Percentiles rank a stretch among this genome's conserved stretches.
Evolutionary conservation across 306 rosid species (phyloP).

Genomic region (Aeschynomene evenia): DNA sequence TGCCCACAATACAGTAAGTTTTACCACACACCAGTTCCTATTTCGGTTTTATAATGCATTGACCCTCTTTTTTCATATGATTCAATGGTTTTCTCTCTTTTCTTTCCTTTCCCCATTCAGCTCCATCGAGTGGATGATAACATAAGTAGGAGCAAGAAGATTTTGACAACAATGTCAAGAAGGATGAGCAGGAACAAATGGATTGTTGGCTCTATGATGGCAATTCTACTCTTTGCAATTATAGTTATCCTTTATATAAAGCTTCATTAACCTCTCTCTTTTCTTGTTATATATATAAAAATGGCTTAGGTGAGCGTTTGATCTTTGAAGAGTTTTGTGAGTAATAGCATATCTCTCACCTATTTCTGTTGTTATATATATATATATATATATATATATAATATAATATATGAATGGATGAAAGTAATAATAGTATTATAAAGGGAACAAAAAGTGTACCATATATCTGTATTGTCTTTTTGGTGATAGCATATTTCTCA

Average conservation of each 20-base stretch:
- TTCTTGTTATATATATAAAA: neutral
- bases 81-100: neutral
- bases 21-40: neutral
- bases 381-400: no score
- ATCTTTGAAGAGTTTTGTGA: conserved; percentile 8
- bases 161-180: conserved; percentile 54
- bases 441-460: no score
- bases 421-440: no score
- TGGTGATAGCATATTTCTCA: no score
- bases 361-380: neutral
- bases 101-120: conserved; percentile 23
- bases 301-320: conserved; percentile 5
- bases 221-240: conserved; percentile 48
- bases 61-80: neutral
- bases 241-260: conserved; percentile 49
- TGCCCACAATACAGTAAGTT: conserved; percentile 44
- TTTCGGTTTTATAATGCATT: neutral
- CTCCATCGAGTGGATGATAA: conserved; percentile 58
- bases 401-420: no score
- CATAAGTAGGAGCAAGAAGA: conserved; percentile 54
- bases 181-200: conserved; percentile 67
- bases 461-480: no score
- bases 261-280: conserved; percentile 36
- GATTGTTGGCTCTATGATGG: conserved; percentile 47
- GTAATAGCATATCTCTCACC: conserved; percentile 4